Base-by-base conservation (phyloP, 345 rosid genomes). In the Hibiscus mutabilis region DNA sequence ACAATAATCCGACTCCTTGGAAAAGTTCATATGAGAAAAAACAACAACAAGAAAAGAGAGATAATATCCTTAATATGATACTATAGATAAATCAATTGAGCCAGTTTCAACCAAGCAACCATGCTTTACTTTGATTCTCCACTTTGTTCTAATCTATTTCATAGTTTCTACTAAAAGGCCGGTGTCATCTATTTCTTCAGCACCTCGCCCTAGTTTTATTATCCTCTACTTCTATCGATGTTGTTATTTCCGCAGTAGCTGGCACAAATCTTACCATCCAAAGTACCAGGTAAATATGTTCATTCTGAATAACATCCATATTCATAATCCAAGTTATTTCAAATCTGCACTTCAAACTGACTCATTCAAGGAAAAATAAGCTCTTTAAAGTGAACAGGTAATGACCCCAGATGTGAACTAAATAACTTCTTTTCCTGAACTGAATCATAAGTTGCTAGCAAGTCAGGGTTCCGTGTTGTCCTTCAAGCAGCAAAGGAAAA, bases 341-440 rank as follows among this genome's bases (percentile, higher is more conserved):
- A 1, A 58, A 58, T 14, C 62, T 4, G 18, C 21, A 60, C 33
- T 60, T 60, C 65, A 31, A 60, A 31, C 65, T 15, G 19, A 60
- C 42, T 60, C 65, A 31, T 33, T 60, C 64, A 29, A 60, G 64
- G 64, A n/a, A 19, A 60, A 33, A 25, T 31, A 60, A 60, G 44
- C 21, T 7, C 44, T 29, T 58, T 58, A 14, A 58, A 25, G 62
- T 58, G 31, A 35, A 25, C 18, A 58, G 18, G 22, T 29, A 60
- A 60, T 60, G 44, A 31, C 12, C 21, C 42, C 13, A 16, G 7
- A 16, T 60, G 9, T 29, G 22, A 60, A 60, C 44, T 29, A 60
- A 15, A 56, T n/a, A 51, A 51, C 55, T 51, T 51, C 46, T 42
- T 37, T 42, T 51, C 56, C 56, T 16, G 2, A n/a, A n/a, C 60